Evolutionary conservation across 768 basidiomycete species (phyloP).

Genomic region (Goffeauzyma gilvescens): DNA sequence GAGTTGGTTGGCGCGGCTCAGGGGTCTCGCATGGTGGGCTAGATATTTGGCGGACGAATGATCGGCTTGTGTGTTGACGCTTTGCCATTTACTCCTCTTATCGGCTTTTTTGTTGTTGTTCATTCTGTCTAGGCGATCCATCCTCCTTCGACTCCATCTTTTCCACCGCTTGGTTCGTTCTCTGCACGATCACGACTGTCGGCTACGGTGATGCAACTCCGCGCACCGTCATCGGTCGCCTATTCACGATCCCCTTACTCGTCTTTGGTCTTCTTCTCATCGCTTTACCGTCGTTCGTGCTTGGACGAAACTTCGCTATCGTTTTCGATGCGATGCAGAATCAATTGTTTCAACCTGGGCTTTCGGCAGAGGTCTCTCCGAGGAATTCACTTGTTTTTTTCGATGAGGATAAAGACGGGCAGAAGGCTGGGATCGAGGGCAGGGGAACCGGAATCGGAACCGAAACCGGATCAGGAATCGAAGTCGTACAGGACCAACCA

Average conservation of each 20-base stretch:
- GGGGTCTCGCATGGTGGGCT: background rate
- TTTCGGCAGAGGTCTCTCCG: background rate
- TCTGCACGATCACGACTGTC: constrained; percentile 16
- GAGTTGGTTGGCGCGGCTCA: constrained; percentile 50
- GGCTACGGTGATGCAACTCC: constrained; percentile 87
- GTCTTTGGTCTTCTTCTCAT: constrained; percentile 73
- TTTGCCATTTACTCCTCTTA: background rate
- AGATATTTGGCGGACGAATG: constrained; percentile 24
- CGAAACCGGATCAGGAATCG: background rate
- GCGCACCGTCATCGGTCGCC: constrained; percentile 63
- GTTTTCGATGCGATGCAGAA: constrained; percentile 65
- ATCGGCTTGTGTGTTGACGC: constrained; percentile 1
- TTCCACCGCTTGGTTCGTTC: constrained; percentile 53
- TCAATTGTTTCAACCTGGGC: constrained; percentile 15
- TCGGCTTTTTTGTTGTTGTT: background rate
- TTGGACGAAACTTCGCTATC: constrained; percentile 73
- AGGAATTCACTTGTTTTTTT: background rate
- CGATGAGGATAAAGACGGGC: background rate
- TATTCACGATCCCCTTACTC: constrained; percentile 68
- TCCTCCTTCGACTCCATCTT: constrained; percentile 43
- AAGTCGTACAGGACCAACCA: background rate
- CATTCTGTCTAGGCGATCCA: constrained; percentile 13
- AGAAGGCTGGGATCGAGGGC: background rate
- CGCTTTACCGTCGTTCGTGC: constrained; percentile 75
- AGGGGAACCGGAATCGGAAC: background rate